Percentiles rank a stretch among this genome's conserved stretches.
These are phyloP conservation scores for Forsythia suspensa DNA, from an alignment of 257 asterid genomes.

Conservation along the genomic window DNA sequence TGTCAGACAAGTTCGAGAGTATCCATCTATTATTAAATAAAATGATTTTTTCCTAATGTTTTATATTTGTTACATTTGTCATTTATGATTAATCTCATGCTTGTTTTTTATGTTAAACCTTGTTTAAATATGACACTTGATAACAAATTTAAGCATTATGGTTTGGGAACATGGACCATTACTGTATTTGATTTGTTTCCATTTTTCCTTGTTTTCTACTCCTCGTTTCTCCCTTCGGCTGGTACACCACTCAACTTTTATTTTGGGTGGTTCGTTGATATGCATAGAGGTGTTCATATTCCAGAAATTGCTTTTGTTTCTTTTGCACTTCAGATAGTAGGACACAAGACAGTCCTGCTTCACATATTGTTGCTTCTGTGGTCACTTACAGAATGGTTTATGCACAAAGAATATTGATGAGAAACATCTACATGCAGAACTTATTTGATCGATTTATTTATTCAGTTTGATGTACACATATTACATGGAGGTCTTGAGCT, in stretches of 20 bases:
- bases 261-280: background rate
- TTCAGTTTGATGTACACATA: background rate
- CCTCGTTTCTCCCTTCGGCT: background rate
- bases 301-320: background rate
- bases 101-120: background rate
- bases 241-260: background rate
- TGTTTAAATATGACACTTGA: background rate
- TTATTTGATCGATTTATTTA: background rate
- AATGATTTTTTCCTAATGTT: background rate
- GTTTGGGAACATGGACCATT: background rate
- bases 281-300: background rate
- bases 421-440: background rate
- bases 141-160: background rate
- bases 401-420: background rate
- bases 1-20: conserved; percentile 99
- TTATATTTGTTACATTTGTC: background rate
- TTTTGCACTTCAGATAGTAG: background rate
- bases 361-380: background rate
- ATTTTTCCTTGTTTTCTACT: background rate
- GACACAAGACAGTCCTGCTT: conserved; percentile 7
- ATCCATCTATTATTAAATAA: conserved; percentile 42
- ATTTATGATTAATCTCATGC: conserved; percentile 4
- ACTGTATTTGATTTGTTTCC: background rate
- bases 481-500: background rate
- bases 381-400: background rate